phyloP scores from a whole-genome alignment of 2,329 filamentous ascomycete genomes.

The Colletotrichum theobromicola region DNA sequence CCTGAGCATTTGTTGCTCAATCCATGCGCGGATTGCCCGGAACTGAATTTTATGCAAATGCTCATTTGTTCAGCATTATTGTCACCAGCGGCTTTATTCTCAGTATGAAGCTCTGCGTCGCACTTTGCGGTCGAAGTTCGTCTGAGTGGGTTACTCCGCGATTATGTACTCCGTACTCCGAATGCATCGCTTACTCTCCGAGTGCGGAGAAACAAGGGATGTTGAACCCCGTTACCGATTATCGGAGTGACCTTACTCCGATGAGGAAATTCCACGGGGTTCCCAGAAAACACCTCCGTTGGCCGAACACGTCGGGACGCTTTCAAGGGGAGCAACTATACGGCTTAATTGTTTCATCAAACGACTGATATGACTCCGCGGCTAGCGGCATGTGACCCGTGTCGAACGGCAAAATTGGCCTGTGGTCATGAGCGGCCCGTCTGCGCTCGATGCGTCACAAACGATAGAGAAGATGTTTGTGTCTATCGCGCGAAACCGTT shows the following conservation, averaged over 20 bases:
- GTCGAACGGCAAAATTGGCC: neutral
- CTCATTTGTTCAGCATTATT: fast-evolving
- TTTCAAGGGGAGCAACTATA: neutral
- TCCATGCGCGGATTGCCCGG: too few relatives aligned
- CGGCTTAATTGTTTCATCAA: neutral
- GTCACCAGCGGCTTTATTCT: fast-evolving
- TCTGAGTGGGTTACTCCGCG: neutral
- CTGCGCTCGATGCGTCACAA: neutral
- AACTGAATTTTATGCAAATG: neutral
- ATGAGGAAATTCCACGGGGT: neutral
- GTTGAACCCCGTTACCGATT: neutral
- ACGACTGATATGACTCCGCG: neutral
- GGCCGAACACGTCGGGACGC: neutral
- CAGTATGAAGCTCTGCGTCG: fast-evolving
- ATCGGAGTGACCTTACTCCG: neutral
- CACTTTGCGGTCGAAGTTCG: neutral
- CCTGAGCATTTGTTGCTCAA: fast-evolving
- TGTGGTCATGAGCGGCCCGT: neutral
- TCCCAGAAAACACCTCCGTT: neutral
- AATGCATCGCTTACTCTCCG: neutral
- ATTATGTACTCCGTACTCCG: neutral
- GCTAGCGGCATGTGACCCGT: neutral
- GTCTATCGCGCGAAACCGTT: neutral
- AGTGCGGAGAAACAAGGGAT: neutral
- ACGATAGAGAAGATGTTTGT: neutral